These are phyloP conservation scores for Solanum pinnatisectum DNA, from an alignment of 257 asterid species.

Conservation along the genomic window DNA sequence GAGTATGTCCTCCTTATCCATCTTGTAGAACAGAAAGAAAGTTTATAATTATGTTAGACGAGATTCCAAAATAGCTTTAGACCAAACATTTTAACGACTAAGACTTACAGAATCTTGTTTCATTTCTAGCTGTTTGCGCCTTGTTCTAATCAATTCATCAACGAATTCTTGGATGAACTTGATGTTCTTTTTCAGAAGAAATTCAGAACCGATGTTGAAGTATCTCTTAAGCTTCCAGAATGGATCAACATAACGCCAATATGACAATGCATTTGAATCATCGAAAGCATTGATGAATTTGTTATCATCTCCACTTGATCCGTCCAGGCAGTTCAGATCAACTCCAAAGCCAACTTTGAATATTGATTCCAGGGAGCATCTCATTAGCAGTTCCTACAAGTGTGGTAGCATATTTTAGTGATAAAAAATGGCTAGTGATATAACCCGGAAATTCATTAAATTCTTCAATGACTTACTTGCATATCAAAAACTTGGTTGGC, in stretches of 20 bases:
- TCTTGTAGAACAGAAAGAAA: slow-evolving; percentile 21
- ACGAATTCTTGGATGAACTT: slow-evolving; percentile 37
- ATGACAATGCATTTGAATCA: slow-evolving; percentile 47
- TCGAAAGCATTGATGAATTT: slow-evolving; percentile 60
- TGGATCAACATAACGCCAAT: slow-evolving; percentile 61
- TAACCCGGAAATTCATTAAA: neutral
- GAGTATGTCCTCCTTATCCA: slow-evolving; percentile 58
- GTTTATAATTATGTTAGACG: neutral
- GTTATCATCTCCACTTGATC: slow-evolving; percentile 36
- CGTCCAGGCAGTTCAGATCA: slow-evolving; percentile 47
- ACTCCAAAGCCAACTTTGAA: slow-evolving; percentile 79
- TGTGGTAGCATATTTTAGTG: neutral
- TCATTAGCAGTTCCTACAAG: slow-evolving; percentile 58
- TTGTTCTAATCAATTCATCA: slow-evolving; percentile 39
- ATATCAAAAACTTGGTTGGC: slow-evolving; percentile 35
- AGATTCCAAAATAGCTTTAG: neutral
- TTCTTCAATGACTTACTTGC: slow-evolving; percentile 30
- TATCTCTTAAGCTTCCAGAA: slow-evolving; percentile 51
- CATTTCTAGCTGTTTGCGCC: slow-evolving; percentile 30
- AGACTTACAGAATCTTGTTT: slow-evolving; percentile 28
- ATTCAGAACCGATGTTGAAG: slow-evolving; percentile 51
- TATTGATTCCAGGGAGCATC: slow-evolving; percentile 58
- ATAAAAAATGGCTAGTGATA: neutral
- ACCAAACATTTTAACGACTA: neutral
- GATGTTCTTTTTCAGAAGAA: slow-evolving; percentile 43